Conservation (phyloP, 2,329 filamentous ascomycete genomes). For the Chrysosphaeria jannelii region DNA sequence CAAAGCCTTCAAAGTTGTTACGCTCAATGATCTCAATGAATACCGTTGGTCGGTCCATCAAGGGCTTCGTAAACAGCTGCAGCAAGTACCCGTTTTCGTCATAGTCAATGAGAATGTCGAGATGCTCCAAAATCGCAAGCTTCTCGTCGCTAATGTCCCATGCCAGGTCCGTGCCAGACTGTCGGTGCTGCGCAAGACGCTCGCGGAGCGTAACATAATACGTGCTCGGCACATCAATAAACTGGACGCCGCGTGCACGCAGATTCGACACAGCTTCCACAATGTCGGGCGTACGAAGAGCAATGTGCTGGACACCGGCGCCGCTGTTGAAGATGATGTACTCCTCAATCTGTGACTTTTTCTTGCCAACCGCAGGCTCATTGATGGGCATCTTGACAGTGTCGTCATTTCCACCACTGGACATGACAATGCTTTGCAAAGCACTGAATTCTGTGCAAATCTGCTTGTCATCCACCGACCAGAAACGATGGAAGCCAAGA, state of each 20-base stretch:
- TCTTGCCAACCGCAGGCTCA: conserved; percentile 71
- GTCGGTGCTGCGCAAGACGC: conserved; percentile 30
- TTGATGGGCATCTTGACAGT: conserved; percentile 96
- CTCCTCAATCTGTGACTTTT: conserved; percentile 83
- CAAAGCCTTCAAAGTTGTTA: conserved; percentile 72
- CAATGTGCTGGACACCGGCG: conserved; percentile 78
- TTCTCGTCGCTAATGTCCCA: conserved; percentile 43
- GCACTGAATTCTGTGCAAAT: conserved; percentile 85
- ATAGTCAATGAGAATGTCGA: conserved; percentile 86
- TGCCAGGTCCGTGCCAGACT: conserved; percentile 5
- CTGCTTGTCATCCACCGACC: conserved; percentile 79
- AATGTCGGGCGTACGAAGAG: conserved; percentile 56
- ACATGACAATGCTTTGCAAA: conserved; percentile 72
- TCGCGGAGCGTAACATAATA: conserved; percentile 58
- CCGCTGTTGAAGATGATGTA: conserved; percentile 75
- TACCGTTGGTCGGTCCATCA: conserved; percentile 84
- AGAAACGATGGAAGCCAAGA: conserved; percentile 87
- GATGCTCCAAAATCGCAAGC: conserved; percentile 39
- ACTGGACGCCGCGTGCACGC: conserved; percentile 67
- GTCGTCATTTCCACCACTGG: conserved; percentile 49
- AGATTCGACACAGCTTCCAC: conserved; percentile 46
- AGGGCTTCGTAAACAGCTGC: conserved; percentile 52
- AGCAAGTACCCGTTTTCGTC: conserved; percentile 70
- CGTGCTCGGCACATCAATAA: conserved; percentile 64
- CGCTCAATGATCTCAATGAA: conserved; percentile 93